Percentiles rank a stretch among this genome's conserved stretches.
Evolutionary conservation across 306 rosid species (phyloP).

Genomic region (Gastrolobium villosum): DNA sequence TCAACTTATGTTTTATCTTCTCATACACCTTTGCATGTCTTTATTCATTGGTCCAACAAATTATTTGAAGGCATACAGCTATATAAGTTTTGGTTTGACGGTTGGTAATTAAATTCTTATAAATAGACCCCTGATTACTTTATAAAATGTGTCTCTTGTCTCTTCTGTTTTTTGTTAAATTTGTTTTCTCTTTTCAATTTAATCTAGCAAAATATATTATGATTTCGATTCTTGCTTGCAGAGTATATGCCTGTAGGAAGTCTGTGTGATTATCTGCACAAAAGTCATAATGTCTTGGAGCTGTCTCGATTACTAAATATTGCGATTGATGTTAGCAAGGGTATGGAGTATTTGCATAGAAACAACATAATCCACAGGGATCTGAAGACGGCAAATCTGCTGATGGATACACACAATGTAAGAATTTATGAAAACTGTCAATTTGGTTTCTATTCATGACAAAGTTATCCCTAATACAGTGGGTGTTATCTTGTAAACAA

Average conservation of each 20-base stretch:
- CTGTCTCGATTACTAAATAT: conserved; percentile 78
- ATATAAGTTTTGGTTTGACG: conserved; percentile 20
- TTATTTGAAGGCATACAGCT: conserved; percentile 2
- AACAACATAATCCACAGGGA: conserved; percentile 93
- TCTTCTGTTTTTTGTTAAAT: background rate
- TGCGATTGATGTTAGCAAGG: conserved; percentile 92
- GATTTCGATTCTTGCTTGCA: conserved; percentile 52
- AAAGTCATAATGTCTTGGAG: conserved; percentile 81
- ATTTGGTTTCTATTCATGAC: background rate
- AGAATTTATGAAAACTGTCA: conserved; percentile 49
- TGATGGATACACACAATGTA: conserved; percentile 88
- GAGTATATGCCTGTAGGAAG: conserved; percentile 99
- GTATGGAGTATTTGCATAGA: conserved; percentile 95
- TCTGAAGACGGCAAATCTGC: conserved; percentile 96
- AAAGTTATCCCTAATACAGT: conserved; percentile 13
- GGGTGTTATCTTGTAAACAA: conserved; percentile 35
- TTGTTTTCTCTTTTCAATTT: conserved; percentile 41
- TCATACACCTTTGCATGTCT: too few species aligned
- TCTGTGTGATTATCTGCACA: conserved; percentile 95
- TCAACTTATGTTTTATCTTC: too few species aligned
- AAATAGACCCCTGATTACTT: conserved; percentile 8
- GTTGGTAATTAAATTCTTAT: conserved; percentile 29
- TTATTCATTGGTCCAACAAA: background rate
- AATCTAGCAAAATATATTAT: conserved; percentile 23
- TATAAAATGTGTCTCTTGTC: background rate